Percentiles rank a stretch among this genome's conserved stretches.
Evolutionary conservation across 108 stramenopile genomes (phyloP).

Genomic region (Nitzschia sp.): DNA sequence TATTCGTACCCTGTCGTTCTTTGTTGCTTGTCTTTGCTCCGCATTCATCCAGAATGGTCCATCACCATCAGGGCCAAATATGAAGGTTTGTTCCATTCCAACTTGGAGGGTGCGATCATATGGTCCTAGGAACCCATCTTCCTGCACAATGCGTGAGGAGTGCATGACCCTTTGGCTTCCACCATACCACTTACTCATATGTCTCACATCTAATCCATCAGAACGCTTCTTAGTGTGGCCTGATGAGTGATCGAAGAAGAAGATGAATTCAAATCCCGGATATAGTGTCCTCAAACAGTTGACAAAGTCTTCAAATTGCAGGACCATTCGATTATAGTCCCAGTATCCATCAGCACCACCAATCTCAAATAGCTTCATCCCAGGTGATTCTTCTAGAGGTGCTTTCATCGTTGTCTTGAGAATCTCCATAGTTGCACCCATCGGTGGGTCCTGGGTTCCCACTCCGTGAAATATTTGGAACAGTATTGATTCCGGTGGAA

Average conservation of each 20-base stretch:
- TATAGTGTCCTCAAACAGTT: conserved; percentile 16
- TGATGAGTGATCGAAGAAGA: background rate
- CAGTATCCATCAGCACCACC: conserved; percentile 16
- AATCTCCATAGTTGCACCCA: conserved; percentile 15
- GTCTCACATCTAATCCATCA: background rate
- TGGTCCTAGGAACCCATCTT: background rate
- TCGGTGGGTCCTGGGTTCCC: conserved; percentile 4
- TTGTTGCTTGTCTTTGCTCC: background rate
- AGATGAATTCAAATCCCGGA: background rate
- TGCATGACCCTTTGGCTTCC: conserved; percentile 5
- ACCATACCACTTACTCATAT: conserved; percentile 6
- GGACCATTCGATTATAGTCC: conserved; percentile 13
- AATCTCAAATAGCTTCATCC: conserved; percentile 1
- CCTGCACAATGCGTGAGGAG: background rate
- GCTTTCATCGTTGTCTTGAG: background rate
- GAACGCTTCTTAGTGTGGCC: background rate
- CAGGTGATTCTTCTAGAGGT: conserved; percentile 4
- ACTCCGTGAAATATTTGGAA: conserved; percentile 1
- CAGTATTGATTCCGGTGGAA: too few species aligned
- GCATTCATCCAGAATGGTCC: too few species aligned
- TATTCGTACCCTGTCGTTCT: too few species aligned
- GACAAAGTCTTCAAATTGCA: conserved; percentile 19
- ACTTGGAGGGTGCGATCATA: background rate
- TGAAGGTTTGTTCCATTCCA: background rate
- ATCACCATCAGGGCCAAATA: too few species aligned